Evolutionary conservation across 2,329 filamentous ascomycete genomes (phyloP), one percentile per base, ranked within the genome.

Genomic region (Harringtonia lauricola): DNA sequence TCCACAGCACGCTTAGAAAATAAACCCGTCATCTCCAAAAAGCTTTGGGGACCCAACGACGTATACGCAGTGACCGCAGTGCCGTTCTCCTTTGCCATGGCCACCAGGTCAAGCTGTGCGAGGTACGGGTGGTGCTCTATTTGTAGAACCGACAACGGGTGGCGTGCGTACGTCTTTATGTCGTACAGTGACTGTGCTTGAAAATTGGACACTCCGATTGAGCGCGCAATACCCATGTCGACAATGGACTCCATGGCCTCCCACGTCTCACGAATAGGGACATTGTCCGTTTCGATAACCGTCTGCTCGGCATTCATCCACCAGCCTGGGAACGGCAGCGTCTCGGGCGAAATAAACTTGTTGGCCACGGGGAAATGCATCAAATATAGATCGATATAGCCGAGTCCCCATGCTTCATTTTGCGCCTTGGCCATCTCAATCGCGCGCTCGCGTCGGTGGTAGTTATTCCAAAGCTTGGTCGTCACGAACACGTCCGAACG

Each of bases 81-180:
- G 47, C 77, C 76, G 65, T 87, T 72, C 43, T 68, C 65, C 67
- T 83, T 71, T 54, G 81, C 82, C 42, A 86, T 76, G 55, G 76
- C 67, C 54, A 92, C 61, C 41, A 94, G 75, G 44, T 78, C 73
- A 47, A 70, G 64, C 71, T 94, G 86, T 48, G 83, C 81, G 47
- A 90, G 76, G 73, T 89, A 92, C 22, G 86, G 86, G 72, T 94
- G 86, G 68, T 90, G 85, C 71, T 94, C 86, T 62, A 94, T 81
- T 71, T 94, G 86, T 47, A 92, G 79, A 34, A 82, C 80, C 29
- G 85, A 81, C 10, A 85, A 34, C 71, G 71, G 63, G 87, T 76
- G 55, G 74, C 77, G 49, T 2, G 83, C 84, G 65, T 88, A 87
- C 55, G 82, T 77, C 58, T 90, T 73, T 52, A 89, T 67, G 64